A percentile compares a stretch with the other conserved stretches of the same genome.
These are phyloP conservation scores for Colletotrichum acutatum DNA, from an alignment of 2,329 filamentous ascomycete species.

Conservation along the genomic window DNA sequence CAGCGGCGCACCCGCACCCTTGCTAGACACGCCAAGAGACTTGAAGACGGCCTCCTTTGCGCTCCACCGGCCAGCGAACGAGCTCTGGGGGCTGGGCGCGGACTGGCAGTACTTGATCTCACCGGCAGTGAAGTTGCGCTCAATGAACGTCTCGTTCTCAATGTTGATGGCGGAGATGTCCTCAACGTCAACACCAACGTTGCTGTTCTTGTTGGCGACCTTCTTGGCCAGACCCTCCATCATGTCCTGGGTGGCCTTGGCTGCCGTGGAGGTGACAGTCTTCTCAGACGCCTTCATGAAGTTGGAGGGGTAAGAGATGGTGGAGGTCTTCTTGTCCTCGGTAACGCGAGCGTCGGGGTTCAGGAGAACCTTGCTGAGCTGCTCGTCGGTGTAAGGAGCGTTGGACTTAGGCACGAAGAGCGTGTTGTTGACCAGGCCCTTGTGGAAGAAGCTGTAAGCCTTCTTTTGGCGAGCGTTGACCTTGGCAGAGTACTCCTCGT, in stretches of 20 bases:
- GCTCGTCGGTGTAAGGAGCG: slow-evolving; percentile 88
- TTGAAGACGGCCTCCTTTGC: slow-evolving; percentile 99
- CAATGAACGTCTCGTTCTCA: slow-evolving; percentile 91
- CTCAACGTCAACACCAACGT: slow-evolving; percentile 95
- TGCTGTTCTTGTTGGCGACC: slow-evolving; percentile 72
- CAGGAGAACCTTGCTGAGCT: slow-evolving; percentile 88
- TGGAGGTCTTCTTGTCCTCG: slow-evolving; percentile 85
- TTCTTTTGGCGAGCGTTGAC: slow-evolving; percentile 96
- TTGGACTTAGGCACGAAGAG: slow-evolving; percentile 96
- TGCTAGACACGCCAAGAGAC: slow-evolving; percentile 86
- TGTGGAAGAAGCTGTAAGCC: slow-evolving; percentile 98
- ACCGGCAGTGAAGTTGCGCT: slow-evolving; percentile 89
- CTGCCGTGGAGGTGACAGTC: slow-evolving; percentile 57
- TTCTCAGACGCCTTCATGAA: slow-evolving; percentile 75
- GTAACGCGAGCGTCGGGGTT: slow-evolving; percentile 92
- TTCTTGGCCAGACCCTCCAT: slow-evolving; percentile 80
- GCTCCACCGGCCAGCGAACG: slow-evolving; percentile 95
- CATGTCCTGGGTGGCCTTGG: slow-evolving; percentile 76
- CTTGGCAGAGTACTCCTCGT: slow-evolving; percentile 84
- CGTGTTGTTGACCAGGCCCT: slow-evolving; percentile 96
- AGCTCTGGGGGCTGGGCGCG: slow-evolving; percentile 83
- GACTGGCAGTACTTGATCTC: slow-evolving; percentile 90
- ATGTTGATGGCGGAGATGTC: slow-evolving; percentile 89
- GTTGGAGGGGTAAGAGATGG: slow-evolving; percentile 77
- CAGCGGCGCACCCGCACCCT: slow-evolving; percentile 88